phyloP scores from a whole-genome alignment of 1,284 basidiomycete genomes.

The Ganoderma meredithae region DNA sequence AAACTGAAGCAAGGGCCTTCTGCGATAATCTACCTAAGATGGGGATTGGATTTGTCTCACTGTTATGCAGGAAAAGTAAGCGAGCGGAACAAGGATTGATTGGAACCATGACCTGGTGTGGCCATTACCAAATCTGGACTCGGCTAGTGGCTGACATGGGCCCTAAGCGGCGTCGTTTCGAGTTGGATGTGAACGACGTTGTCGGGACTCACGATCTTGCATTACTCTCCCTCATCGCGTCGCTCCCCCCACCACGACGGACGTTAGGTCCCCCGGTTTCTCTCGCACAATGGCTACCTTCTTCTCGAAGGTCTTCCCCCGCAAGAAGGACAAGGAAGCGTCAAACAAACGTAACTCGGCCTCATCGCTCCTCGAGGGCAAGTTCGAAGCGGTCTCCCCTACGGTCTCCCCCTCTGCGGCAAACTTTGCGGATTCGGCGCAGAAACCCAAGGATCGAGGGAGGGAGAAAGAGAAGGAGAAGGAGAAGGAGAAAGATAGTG shows the following conservation, averaged over 20 bases:
- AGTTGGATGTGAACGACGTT: neutral
- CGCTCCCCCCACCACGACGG: conserved; percentile 24
- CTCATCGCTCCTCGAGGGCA: conserved; percentile 69
- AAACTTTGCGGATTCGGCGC: conserved; percentile 42
- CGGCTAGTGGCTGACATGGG: neutral
- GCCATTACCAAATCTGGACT: neutral
- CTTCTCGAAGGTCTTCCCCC: conserved; percentile 77
- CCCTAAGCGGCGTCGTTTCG: neutral
- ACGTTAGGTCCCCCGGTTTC: conserved; percentile 32
- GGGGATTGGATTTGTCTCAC: neutral
- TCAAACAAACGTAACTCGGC: conserved; percentile 45
- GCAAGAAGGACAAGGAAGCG: conserved; percentile 70
- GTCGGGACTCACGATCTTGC: neutral
- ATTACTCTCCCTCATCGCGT: conserved; percentile 8
- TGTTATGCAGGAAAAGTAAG: neutral
- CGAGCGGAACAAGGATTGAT: neutral
- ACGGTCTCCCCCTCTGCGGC: conserved; percentile 57
- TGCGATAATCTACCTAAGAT: no score
- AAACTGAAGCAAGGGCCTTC: no score
- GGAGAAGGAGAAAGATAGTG: conserved; percentile 48
- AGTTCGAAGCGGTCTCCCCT: conserved; percentile 73
- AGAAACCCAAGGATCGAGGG: conserved; percentile 41
- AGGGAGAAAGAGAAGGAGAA: conserved; percentile 52
- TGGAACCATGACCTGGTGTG: conserved; percentile 10
- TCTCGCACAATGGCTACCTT: conserved; percentile 68